Conservation (phyloP, 2,329 filamentous ascomycete genomes). For the Zalaria sp. region DNA sequence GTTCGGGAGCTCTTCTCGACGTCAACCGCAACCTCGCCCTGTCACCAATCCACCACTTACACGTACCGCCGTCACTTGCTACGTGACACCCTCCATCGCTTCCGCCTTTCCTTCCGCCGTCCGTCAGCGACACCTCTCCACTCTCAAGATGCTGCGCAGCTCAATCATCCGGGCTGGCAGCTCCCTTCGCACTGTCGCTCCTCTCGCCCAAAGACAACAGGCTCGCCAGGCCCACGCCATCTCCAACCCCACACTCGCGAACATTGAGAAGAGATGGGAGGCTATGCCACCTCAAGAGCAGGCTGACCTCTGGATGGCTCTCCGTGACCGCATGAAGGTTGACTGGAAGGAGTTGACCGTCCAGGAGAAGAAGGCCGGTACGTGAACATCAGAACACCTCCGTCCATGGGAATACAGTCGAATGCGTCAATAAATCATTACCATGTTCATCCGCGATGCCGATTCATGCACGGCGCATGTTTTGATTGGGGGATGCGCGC, state of each 20-base stretch:
- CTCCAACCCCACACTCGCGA: conserved; percentile 91
- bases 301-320: conserved; percentile 96
- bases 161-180: conserved; percentile 8
- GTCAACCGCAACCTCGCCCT: no score
- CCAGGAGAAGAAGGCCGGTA: conserved; percentile 99
- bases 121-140: background rate
- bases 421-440: no score
- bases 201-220: conserved; percentile 20
- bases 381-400: conserved; percentile 27
- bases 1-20: no score
- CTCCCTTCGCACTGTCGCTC: conserved; percentile 14
- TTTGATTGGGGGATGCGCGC: background rate
- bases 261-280: conserved; percentile 99
- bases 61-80: no score
- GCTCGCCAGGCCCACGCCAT: conserved; percentile 71
- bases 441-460: no score
- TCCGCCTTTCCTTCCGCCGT: no score
- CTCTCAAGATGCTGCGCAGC: conserved; percentile 7
- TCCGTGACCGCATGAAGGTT: conserved; percentile 97
- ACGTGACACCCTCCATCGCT: no score
- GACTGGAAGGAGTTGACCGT: conserved; percentile 91
- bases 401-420: no score
- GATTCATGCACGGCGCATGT: no score
- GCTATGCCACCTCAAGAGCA: conserved; percentile 95
- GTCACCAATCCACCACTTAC: no score